These are phyloP conservation scores for Sechiopsis laciniata DNA, from an alignment of 306 rosid genomes.

Conservation along the genomic window DNA sequence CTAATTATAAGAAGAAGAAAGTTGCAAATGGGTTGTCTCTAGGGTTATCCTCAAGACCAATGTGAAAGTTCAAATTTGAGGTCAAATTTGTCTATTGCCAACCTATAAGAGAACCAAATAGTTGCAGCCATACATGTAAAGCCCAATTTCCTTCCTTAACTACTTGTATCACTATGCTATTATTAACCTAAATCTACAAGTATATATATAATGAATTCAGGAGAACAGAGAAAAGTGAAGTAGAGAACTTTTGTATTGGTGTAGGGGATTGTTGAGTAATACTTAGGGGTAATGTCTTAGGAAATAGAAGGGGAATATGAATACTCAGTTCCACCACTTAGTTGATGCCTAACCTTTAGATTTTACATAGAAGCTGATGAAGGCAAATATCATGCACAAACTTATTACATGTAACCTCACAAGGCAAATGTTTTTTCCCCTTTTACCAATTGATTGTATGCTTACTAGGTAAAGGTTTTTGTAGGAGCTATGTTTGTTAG, in stretches of 20 bases:
- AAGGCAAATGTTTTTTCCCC: background rate
- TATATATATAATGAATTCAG: slow-evolving; percentile 14
- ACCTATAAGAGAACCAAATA: background rate
- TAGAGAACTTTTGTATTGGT: background rate
- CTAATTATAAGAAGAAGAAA: slow-evolving; percentile 84
- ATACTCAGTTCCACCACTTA: background rate
- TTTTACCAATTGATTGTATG: background rate
- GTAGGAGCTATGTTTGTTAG: no score
- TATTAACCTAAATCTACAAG: background rate
- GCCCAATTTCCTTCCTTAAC: background rate
- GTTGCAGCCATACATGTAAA: slow-evolving; percentile 11
- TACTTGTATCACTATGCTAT: background rate
- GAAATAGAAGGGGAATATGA: slow-evolving; percentile 5
- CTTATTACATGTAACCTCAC: slow-evolving; percentile 3
- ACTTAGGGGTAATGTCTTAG: background rate
- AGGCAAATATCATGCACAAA: no score
- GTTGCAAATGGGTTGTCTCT: slow-evolving; percentile 62
- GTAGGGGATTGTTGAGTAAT: background rate
- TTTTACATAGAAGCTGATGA: slow-evolving; percentile 12
- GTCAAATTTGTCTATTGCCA: background rate
- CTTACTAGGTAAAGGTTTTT: background rate
- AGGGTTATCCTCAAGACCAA: slow-evolving; percentile 34
- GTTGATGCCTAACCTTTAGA: slow-evolving; percentile 14
- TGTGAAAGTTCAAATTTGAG: slow-evolving; percentile 13
- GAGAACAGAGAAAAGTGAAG: slow-evolving; percentile 4